Evolutionary conservation across 495 filamentous ascomycete species (phyloP).

Genomic region (Astrocystis sublimbata): DNA sequence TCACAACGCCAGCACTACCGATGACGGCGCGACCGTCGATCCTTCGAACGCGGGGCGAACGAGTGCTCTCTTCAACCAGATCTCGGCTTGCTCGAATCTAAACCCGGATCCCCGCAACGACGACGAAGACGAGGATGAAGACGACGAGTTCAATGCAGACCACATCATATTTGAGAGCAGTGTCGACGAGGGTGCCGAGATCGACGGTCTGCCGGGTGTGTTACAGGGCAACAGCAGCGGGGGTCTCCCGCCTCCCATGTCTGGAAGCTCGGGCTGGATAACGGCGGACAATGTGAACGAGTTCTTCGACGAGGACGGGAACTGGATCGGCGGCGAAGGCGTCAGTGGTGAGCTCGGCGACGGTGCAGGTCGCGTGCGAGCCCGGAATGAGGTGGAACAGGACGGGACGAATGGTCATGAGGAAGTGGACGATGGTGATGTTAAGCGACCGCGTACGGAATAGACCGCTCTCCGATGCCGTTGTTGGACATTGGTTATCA

Average conservation of each 20-base stretch:
- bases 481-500: not conserved
- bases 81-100: slow-evolving; percentile 84
- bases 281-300: slow-evolving; percentile 92
- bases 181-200: slow-evolving; percentile 28
- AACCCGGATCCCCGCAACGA: slow-evolving; percentile 75
- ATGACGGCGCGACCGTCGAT: slow-evolving; percentile 18
- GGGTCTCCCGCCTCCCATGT: slow-evolving; percentile 71
- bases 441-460: slow-evolving; percentile 44
- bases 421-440: slow-evolving; percentile 34
- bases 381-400: slow-evolving; percentile 40
- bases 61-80: slow-evolving; percentile 68
- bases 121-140: slow-evolving; percentile 55
- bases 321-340: slow-evolving; percentile 51
- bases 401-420: slow-evolving; percentile 32
- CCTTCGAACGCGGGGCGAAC: slow-evolving; percentile 36
- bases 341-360: slow-evolving; percentile 46
- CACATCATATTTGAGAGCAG: slow-evolving; percentile 61
- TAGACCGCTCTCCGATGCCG: slow-evolving; percentile 13
- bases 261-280: slow-evolving; percentile 91
- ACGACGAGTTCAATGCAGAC: slow-evolving; percentile 42
- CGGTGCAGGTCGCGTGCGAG: slow-evolving; percentile 45
- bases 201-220: slow-evolving; percentile 51
- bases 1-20: slow-evolving; percentile 21
- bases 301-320: slow-evolving; percentile 60
- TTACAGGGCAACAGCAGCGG: slow-evolving; percentile 46